Percentiles rank a stretch among this genome's conserved stretches.
phyloP scores from a whole-genome alignment of 352 stramenopile species.

The Elongisporangium anandrum region DNA sequence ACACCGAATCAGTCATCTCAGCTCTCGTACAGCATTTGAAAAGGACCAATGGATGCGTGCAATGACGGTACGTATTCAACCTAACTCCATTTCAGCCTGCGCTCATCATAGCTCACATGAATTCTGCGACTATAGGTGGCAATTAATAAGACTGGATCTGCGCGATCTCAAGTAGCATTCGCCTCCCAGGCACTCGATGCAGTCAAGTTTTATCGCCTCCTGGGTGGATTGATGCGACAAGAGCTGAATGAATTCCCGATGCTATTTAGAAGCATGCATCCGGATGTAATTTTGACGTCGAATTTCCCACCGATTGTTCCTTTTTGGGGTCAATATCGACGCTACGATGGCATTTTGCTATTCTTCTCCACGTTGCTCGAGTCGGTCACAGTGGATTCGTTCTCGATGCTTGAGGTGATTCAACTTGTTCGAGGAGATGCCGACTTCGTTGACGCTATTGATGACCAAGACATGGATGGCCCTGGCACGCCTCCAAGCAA shows the following conservation, averaged over 20 bases:
- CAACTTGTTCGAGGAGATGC: slow-evolving; percentile 65
- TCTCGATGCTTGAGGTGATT: slow-evolving; percentile 68
- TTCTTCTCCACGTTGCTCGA: slow-evolving; percentile 83
- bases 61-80: slow-evolving; percentile 31
- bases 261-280: slow-evolving; percentile 76
- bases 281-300: slow-evolving; percentile 69
- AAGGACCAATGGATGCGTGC: slow-evolving; percentile 81
- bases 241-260: slow-evolving; percentile 72
- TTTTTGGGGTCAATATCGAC: slow-evolving; percentile 82
- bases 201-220: slow-evolving; percentile 68
- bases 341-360: slow-evolving; percentile 72
- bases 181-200: slow-evolving; percentile 66
- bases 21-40: slow-evolving; percentile 72
- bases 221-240: slow-evolving; percentile 58
- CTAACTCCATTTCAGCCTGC: not conserved
- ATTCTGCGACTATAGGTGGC: slow-evolving; percentile 50
- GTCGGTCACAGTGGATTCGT: slow-evolving; percentile 68
- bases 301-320: slow-evolving; percentile 85
- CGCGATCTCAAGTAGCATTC: slow-evolving; percentile 54
- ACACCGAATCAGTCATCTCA: slow-evolving; percentile 63
- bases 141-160: slow-evolving; percentile 48
- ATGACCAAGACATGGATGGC: slow-evolving; percentile 14
- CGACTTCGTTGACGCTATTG: slow-evolving; percentile 57
- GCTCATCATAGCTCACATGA: not conserved
- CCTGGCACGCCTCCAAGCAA: not conserved